Evolutionary conservation across 371 early-diverging fungal genomes (phyloP), one percentile per base, ranked within the genome.

Genomic region (Umbelopsis sp.): DNA sequence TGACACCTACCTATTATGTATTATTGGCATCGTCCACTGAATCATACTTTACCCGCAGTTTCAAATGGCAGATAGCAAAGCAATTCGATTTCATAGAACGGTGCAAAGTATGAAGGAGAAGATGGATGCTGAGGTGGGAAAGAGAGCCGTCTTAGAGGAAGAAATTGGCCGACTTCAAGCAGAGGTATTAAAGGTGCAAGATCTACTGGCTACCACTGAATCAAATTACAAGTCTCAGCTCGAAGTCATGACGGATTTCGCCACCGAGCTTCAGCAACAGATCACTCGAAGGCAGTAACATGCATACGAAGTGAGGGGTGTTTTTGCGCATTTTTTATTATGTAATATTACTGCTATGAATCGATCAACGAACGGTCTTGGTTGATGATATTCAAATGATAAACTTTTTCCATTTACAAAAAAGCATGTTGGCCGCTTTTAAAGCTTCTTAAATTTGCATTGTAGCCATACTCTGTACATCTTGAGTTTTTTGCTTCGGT

Each of bases 391-490:
- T 35, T 32, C 57, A 57, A 57, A 57, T 35, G 35, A 57, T 57
- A 57, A 57, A 57, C 57, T 41, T 41, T 41, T 41, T 41, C 41
- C 41, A 41, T 41, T 10, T 41, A 41, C 29, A 29, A 57, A 18
- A 35, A 25, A 35, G 14, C 12, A 12, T 0, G 29, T 11, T 29
- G 35, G 12, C 35, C 3, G 57, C 4, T 20, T 66, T 53, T 69
- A 71, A 46, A 74, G n/a, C 77, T 96, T 97, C 67, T 90, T 80
- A 77, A 98, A 96, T 80, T 97, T 97, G 69, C 93, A 94, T 76
- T 99, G 99, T 24, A 99, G 76, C 99, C 99, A 99, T 4, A 93
- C 90, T 5, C 99, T 87, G 75, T 97, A 95, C 99, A 99, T 99
- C 78, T 98, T 97, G 41, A 99, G 80, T 77, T 96, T 91, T 14